Percentiles rank a stretch among this genome's conserved stretches.
phyloP scores from a whole-genome alignment of 176 grass and related monocot species.

The Zizania latifolia region DNA sequence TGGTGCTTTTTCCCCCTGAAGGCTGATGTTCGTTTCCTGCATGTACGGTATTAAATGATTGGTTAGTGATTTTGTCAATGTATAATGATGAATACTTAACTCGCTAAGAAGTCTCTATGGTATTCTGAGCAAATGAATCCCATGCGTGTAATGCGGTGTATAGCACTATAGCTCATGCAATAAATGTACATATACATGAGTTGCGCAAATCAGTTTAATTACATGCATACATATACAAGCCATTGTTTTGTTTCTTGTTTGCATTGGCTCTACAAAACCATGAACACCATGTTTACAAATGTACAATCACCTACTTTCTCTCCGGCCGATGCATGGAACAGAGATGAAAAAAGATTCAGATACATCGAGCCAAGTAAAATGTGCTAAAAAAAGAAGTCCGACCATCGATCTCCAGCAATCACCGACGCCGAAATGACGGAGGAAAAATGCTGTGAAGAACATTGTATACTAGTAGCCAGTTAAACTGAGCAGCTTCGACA shows the following conservation, averaged over 20 bases:
- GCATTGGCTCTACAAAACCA: background rate
- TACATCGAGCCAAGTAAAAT: background rate
- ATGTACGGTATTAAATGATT: too few relatives aligned
- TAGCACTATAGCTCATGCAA: too few relatives aligned
- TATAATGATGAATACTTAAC: too few relatives aligned
- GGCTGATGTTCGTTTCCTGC: too few relatives aligned
- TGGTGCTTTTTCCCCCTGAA: too few relatives aligned
- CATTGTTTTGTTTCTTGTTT: background rate
- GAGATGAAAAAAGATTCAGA: background rate
- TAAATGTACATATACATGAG: background rate
- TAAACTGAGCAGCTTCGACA: conserved; percentile 27
- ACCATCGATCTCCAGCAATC: background rate
- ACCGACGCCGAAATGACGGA: background rate
- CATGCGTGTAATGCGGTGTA: too few relatives aligned
- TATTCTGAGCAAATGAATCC: too few relatives aligned
- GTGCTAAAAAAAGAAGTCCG: background rate
- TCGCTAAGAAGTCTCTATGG: too few relatives aligned
- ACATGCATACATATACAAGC: background rate
- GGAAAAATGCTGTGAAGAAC: background rate
- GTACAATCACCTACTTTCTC: conserved; percentile 16
- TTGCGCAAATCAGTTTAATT: background rate
- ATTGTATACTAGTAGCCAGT: background rate
- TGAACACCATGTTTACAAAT: conserved; percentile 1
- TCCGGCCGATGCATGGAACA: background rate
- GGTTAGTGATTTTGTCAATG: too few relatives aligned